Evolutionary conservation across 2,329 filamentous ascomycete genomes (phyloP).

Genomic region (Myriosclerotinia scirpicola): DNA sequence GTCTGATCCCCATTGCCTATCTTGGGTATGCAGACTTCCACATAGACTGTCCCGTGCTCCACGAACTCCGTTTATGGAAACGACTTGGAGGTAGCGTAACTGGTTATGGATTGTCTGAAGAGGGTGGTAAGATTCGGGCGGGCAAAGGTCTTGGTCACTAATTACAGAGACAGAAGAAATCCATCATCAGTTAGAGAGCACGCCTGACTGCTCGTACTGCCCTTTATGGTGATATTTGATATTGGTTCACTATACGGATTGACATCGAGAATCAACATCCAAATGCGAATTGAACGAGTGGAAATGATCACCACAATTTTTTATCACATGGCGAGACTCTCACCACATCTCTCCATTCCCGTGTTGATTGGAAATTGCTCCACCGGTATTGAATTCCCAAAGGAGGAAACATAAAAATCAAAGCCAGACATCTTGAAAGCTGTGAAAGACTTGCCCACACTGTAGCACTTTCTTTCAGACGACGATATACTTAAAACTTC

Average conservation of each 20-base stretch:
- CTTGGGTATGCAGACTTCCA: slow-evolving; percentile 13
- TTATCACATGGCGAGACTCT: slow-evolving; percentile 1
- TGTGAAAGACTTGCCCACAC: slow-evolving; percentile 3
- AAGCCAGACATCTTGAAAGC: background rate
- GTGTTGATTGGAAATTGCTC: background rate
- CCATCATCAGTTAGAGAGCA: slow-evolving; percentile 5
- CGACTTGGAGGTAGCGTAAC: background rate
- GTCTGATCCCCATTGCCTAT: background rate
- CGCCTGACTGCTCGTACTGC: background rate
- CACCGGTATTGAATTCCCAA: background rate
- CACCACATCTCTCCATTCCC: background rate
- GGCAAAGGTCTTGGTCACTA: slow-evolving; percentile 8
- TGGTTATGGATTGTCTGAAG: background rate
- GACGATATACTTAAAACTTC: background rate
- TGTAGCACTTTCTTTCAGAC: slow-evolving; percentile 16
- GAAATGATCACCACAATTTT: background rate
- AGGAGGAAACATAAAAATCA: background rate
- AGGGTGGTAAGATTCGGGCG: background rate
- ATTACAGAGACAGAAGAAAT: slow-evolving; percentile 4
- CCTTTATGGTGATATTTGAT: background rate
- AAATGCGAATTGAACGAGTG: slow-evolving; percentile 1
- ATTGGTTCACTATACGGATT: background rate
- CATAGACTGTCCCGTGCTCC: slow-evolving; percentile 4
- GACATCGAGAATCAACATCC: background rate
- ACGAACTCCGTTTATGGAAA: background rate